These are phyloP conservation scores for Pseudogymnoascus sp. DNA, from an alignment of 2,329 filamentous ascomycete genomes.

Conservation along the genomic window DNA sequence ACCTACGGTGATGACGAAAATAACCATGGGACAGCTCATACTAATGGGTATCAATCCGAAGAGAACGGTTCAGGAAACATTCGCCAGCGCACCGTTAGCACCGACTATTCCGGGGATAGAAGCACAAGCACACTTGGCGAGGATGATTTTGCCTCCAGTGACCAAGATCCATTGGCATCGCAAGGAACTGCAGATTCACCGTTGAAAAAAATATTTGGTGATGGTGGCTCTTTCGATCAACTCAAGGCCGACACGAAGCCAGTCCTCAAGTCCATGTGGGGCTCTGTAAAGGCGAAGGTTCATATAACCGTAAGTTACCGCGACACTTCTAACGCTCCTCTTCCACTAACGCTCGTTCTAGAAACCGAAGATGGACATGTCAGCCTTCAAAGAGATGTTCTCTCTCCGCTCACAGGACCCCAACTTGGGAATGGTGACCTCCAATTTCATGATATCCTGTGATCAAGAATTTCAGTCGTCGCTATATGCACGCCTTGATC, in stretches of 20 bases:
- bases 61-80: neutral
- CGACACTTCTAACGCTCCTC: neutral
- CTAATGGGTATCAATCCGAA: neutral
- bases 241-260: neutral
- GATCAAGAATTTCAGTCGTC: neutral
- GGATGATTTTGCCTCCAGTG: neutral
- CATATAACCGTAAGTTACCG: neutral
- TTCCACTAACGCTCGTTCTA: neutral
- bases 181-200: neutral
- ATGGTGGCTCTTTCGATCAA: neutral
- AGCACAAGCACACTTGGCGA: neutral
- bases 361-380: neutral
- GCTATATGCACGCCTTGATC: neutral
- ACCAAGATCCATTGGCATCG: neutral
- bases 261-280: conserved; percentile 5
- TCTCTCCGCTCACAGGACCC: conserved; percentile 1
- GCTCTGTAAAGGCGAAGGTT: neutral
- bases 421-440: neutral
- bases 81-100: neutral
- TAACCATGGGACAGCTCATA: neutral
- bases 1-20: neutral
- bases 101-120: neutral
- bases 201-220: neutral
- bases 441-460: conserved; percentile 8
- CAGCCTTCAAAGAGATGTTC: conserved; percentile 1